Base-by-base conservation (phyloP, 2,329 filamentous ascomycete genomes). In the Akanthomyces uredinophilus region DNA sequence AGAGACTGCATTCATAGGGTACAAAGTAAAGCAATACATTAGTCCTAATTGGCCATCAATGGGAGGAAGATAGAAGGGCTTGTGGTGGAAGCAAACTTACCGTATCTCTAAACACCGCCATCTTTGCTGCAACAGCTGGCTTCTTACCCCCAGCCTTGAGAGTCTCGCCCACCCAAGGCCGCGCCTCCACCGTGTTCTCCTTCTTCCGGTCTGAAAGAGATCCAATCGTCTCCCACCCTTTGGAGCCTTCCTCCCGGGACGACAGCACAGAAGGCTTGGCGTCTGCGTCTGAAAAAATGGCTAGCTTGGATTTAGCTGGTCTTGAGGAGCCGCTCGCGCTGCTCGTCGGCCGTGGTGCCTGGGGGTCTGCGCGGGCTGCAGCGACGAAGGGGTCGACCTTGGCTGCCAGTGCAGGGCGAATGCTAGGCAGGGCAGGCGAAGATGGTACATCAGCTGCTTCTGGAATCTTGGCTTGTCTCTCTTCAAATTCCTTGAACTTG, bases 1-100 rank as follows among this genome's bases (percentile, higher is more conserved):
- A 81, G 77, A 75, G 80, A 84, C 85, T 87, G 80, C 72, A 70
- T 62, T 52, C 49, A 74, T 75, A 68, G 74, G 71, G 77, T 72
- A 77, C 70, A 76, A 24, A 44, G 29, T 39, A 68, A 71, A 69
- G 66, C 69, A 71, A 83, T 85, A 83, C 76, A 94, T 97, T 96
- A 97, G 93, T 96, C 92, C 93, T 97, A 85, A 61, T 55, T 85
- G 82, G 84, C 87, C 82, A 92, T 95, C 91, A 95, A 95, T 85
- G 92, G 82, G 75, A 82, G 83, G 47, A 80, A 73, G 77, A 77
- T 73, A 75, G 73, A 72, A 68, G 70, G 68, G 68, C 66, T 66
- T 68, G 66, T 66, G 67, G 68, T 72, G 73, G 68, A 69, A 66
- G 69, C 11, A 65, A 70, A 69, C 74, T 70, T 89, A 99, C 95